These are phyloP conservation scores for Reutealis trisperma DNA, from an alignment of 345 rosid species.

Conservation along the genomic window DNA sequence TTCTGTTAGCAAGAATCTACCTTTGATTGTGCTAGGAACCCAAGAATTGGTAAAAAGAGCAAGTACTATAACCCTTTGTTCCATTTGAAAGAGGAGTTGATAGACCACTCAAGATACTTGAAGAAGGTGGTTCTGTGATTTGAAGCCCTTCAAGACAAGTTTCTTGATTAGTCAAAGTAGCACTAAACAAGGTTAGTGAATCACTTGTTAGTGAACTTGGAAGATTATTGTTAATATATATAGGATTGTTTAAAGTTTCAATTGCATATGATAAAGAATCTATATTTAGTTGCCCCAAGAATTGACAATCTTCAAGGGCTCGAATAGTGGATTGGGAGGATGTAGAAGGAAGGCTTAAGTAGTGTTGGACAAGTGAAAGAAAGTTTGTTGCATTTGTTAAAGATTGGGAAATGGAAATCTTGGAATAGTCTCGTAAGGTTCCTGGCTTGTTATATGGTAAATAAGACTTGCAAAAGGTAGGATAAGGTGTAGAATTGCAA, in stretches of 20 bases:
- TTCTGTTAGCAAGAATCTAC: conserved; percentile 14
- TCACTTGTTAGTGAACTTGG: conserved; percentile 22
- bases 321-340: conserved; percentile 5
- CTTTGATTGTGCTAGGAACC: conserved; percentile 12
- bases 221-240: not conserved
- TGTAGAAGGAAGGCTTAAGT: conserved; percentile 19
- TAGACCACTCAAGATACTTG: conserved; percentile 17
- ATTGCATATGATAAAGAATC: conserved; percentile 29
- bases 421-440: conserved; percentile 30
- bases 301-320: conserved; percentile 42
- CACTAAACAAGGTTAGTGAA: conserved; percentile 39
- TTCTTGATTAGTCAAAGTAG: conserved; percentile 40
- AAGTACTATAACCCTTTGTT: conserved; percentile 24
- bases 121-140: not conserved
- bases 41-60: conserved; percentile 34
- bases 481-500: conserved; percentile 30
- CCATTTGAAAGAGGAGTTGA: conserved; percentile 20
- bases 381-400: conserved; percentile 20
- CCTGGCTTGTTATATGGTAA: conserved; percentile 18
- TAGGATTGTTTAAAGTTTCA: not conserved
- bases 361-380: conserved; percentile 15
- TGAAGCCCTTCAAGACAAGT: conserved; percentile 42
- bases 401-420: conserved; percentile 21
- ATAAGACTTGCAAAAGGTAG: conserved; percentile 25
- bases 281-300: conserved; percentile 27